Evolutionary conservation across 2,329 filamentous ascomycete genomes (phyloP), one percentile per base, ranked within the genome.

Genomic region (Aspergillus pseudotamarii): DNA sequence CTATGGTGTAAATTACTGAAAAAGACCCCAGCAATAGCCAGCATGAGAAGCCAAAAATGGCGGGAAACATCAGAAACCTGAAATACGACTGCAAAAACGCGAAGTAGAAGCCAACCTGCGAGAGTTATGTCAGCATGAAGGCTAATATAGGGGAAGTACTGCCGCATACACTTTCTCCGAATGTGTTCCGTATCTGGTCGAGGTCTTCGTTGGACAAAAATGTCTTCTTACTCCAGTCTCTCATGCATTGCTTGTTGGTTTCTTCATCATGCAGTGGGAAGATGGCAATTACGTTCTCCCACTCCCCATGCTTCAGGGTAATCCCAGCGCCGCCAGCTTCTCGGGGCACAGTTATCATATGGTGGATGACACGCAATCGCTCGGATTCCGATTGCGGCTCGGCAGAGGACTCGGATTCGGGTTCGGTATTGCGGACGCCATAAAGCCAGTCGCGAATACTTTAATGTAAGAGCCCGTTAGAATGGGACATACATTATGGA

Each of bases 41-140:
- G 26, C 91, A 88, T 0, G 86, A 86, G 59, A 92, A 85, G 1
- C 95, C 94, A 70, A 96, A 90, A 4, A 85, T 87, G 2, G 94
- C 92, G 0, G 94, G 94, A 66, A 95, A 91, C 21, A 92, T 79
- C 53, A 97, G 83, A 75, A 96, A 97, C 65, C 87, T 85, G 77
- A 97, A 96, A 79, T 98, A 98, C n/a, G 91, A 91, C 76, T 96
- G 92, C 51, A 96, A 83, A 74, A 98, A 98, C 34, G 94, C 92
- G 76, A 98, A 98, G 81, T 98, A 98, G 78, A 96, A 97, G 50
- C 92, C 94, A 62, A 98, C 91, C 84, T 88, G 66, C 21, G 55
- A 34, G 23, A 16, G 4, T 8, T 28, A 28, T 28, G 36, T 65
- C 50, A 67, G 63, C 51, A 48, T 23, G 14, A 32, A 8, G 6